A percentile compares a stretch with the other conserved stretches of the same genome.
Conservation (phyloP, 805 yeast genomes). For the Vanderwaltozyma yarrowii region DNA sequence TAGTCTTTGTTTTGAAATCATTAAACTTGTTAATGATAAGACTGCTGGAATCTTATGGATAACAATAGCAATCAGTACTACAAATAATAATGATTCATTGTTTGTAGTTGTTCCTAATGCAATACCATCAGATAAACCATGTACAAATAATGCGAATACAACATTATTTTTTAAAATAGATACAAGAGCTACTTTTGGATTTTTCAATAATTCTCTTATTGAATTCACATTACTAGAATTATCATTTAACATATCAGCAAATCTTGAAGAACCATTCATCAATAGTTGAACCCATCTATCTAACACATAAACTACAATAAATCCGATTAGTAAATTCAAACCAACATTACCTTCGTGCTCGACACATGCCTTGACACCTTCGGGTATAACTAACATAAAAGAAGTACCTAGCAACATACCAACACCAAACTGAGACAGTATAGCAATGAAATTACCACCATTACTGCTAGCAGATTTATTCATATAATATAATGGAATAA, state of each 20-base stretch:
- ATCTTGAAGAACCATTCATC: conserved; percentile 3
- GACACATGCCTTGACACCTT: conserved; percentile 38
- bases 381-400: conserved; percentile 46
- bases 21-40: conserved; percentile 44
- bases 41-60: conserved; percentile 59
- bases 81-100: conserved; percentile 29
- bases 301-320: conserved; percentile 36
- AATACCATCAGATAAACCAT: conserved; percentile 54
- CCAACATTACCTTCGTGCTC: conserved; percentile 34
- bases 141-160: conserved; percentile 49
- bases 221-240: conserved; percentile 4
- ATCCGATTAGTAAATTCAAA: conserved; percentile 39
- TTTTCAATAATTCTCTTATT: conserved; percentile 13
- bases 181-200: conserved; percentile 18
- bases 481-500: conserved; percentile 18
- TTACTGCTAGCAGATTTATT: neutral
- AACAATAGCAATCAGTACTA: conserved; percentile 46
- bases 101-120: conserved; percentile 47
- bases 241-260: neutral
- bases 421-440: conserved; percentile 40
- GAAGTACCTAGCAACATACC: conserved; percentile 50
- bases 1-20: conserved; percentile 34
- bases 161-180: conserved; percentile 35
- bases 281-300: conserved; percentile 29
- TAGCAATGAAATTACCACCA: conserved; percentile 17